These are phyloP conservation scores for Solanum chiquidenum DNA, from an alignment of 257 asterid species.

Conservation along the genomic window DNA sequence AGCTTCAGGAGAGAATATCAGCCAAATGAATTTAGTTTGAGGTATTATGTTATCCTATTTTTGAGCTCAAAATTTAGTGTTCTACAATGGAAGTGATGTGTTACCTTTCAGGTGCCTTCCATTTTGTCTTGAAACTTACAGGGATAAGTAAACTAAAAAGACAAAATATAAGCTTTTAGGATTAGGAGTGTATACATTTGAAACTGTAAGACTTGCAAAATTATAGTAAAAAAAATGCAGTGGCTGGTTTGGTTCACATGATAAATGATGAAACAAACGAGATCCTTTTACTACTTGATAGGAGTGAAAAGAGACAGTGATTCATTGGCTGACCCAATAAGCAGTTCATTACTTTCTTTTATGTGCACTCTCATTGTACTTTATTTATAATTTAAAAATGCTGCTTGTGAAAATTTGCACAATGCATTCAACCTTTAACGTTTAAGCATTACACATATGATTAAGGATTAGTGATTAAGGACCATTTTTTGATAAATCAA, in stretches of 20 bases:
- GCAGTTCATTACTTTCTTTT: neutral
- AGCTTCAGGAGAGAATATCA: neutral
- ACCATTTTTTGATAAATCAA: neutral
- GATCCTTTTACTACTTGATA: neutral
- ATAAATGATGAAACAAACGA: neutral
- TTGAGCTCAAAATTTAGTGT: neutral
- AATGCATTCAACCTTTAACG: neutral
- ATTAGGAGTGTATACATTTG: neutral
- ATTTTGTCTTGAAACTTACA: neutral
- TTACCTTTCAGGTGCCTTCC: neutral
- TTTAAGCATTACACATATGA: neutral
- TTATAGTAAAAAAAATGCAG: neutral
- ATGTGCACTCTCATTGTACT: neutral
- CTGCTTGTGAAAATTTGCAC: neutral
- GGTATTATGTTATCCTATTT: neutral
- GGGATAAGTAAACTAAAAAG: neutral
- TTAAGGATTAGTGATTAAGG: neutral
- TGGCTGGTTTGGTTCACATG: neutral
- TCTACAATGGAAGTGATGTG: neutral
- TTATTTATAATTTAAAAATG: neutral
- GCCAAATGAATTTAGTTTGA: neutral
- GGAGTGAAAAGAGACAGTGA: neutral
- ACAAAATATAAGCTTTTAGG: neutral
- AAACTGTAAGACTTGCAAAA: neutral
- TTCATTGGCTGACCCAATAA: neutral